Conservation (phyloP, 192 early-diverging fungal species). For the Tieghemiomyces parasiticus region DNA sequence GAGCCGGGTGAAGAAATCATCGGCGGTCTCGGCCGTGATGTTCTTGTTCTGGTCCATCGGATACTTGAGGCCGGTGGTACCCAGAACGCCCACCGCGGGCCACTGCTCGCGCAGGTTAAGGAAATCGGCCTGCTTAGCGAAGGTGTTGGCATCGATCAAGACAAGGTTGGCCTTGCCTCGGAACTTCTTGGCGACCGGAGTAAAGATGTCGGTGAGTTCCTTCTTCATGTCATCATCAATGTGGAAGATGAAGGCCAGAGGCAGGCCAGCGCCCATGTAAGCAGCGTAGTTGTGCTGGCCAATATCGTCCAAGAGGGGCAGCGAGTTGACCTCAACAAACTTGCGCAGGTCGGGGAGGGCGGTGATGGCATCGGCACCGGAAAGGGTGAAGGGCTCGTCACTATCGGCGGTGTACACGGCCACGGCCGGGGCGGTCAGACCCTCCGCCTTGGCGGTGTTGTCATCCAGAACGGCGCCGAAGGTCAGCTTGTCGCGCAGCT, state of each 20-base stretch:
- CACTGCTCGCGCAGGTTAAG: slow-evolving; percentile 80
- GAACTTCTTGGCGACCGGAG: slow-evolving; percentile 62
- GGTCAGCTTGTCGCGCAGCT: slow-evolving; percentile 68
- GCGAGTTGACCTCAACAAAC: slow-evolving; percentile 67
- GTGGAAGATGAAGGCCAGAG: slow-evolving; percentile 82
- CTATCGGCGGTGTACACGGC: slow-evolving; percentile 87
- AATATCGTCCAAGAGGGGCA: slow-evolving; percentile 84
- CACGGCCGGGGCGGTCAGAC: slow-evolving; percentile 43
- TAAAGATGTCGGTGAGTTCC: slow-evolving; percentile 37
- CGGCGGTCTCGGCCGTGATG: slow-evolving; percentile 40
- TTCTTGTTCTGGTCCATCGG: slow-evolving; percentile 63
- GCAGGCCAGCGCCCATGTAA: slow-evolving; percentile 79
- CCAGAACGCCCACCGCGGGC: slow-evolving; percentile 88
- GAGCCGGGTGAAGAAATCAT: slow-evolving; percentile 47
- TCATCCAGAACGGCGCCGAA: slow-evolving; percentile 70
- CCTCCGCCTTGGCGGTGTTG: slow-evolving; percentile 33
- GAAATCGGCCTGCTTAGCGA: slow-evolving; percentile 71
- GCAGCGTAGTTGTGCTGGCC: slow-evolving; percentile 72
- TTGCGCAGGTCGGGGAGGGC: slow-evolving; percentile 32
- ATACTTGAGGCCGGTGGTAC: slow-evolving; percentile 63
- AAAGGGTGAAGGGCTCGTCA: slow-evolving; percentile 61
- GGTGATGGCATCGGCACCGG: slow-evolving; percentile 37
- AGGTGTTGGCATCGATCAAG: slow-evolving; percentile 79
- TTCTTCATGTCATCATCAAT: slow-evolving; percentile 42
- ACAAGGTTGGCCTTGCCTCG: slow-evolving; percentile 88